Percentiles rank a stretch among this genome's conserved stretches.
These are phyloP conservation scores for Brassica balearica DNA, from an alignment of 441 rosid species.

Conservation along the genomic window DNA sequence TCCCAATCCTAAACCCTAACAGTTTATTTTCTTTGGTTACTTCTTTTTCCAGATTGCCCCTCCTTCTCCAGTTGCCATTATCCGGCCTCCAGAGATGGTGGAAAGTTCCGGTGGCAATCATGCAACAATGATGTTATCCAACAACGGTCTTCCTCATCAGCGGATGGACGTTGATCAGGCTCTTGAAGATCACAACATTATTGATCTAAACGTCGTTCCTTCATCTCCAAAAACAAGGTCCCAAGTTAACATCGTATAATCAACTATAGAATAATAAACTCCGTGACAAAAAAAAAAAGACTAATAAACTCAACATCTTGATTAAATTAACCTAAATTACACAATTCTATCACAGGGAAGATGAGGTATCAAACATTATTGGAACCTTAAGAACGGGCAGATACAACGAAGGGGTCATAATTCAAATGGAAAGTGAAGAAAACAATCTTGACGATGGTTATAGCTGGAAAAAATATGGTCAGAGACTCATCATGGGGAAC, in stretches of 20 bases:
- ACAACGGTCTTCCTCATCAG: conserved; percentile 7
- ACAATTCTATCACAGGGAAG: conserved; percentile 5
- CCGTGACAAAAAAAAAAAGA: too few species aligned
- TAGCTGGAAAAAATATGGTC: conserved; percentile 43
- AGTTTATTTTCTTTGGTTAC: neutral
- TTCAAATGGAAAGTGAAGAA: conserved; percentile 34
- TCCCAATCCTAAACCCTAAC: neutral
- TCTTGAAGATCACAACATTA: conserved; percentile 5
- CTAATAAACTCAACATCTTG: too few species aligned
- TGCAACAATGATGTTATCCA: neutral
- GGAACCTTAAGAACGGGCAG: conserved; percentile 19
- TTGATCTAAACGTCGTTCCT: neutral
- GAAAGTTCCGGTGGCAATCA: conserved; percentile 16
- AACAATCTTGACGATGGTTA: conserved; percentile 36
- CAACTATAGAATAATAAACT: neutral
- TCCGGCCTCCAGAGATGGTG: neutral
- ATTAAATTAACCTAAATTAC: neutral
- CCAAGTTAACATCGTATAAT: neutral
- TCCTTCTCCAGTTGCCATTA: conserved; percentile 13
- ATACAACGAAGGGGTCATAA: neutral
- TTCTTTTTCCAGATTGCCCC: neutral
- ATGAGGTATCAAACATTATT: conserved; percentile 19
- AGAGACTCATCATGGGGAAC: conserved; percentile 36
- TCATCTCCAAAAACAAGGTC: conserved; percentile 29
- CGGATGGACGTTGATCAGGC: neutral